phyloP scores from a whole-genome alignment of 2,329 filamentous ascomycete species.

The Aspergillus uvarum region DNA sequence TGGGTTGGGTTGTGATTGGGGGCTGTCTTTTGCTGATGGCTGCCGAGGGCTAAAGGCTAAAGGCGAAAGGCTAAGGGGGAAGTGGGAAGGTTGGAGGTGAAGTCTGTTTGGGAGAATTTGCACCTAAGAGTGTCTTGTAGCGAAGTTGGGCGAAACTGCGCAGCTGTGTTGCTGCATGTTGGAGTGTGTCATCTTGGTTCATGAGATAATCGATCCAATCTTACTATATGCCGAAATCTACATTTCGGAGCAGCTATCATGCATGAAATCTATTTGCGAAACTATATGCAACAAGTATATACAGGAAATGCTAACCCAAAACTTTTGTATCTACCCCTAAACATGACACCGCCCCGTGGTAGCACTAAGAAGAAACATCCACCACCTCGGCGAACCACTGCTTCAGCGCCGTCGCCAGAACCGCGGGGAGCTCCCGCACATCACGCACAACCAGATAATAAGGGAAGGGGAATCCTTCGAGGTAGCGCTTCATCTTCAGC shows the following conservation, averaged over 20 bases:
- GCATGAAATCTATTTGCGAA: neutral
- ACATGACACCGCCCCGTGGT: no score
- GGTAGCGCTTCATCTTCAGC: constrained; percentile 82
- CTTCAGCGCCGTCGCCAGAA: constrained; percentile 81
- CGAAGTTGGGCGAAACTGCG: no score
- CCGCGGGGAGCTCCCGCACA: constrained; percentile 83
- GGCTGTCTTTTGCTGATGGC: neutral
- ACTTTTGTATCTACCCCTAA: neutral
- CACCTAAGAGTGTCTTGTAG: no score
- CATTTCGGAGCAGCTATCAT: no score
- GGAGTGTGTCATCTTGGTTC: no score
- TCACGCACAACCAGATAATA: constrained; percentile 96
- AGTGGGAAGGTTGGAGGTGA: no score
- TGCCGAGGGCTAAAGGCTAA: neutral
- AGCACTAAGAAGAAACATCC: constrained; percentile 38
- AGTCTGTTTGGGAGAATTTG: no score
- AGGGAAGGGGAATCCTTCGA: constrained; percentile 94
- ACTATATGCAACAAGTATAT: neutral
- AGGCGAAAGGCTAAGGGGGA: no score
- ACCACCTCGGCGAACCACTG: constrained; percentile 88
- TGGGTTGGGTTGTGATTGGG: neutral
- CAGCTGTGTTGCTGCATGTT: no score
- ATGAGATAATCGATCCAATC: no score
- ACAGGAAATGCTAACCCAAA: neutral
- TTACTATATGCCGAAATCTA: no score